Conservation (phyloP, 306 rosid genomes). For the Clitoria ternatea region DNA sequence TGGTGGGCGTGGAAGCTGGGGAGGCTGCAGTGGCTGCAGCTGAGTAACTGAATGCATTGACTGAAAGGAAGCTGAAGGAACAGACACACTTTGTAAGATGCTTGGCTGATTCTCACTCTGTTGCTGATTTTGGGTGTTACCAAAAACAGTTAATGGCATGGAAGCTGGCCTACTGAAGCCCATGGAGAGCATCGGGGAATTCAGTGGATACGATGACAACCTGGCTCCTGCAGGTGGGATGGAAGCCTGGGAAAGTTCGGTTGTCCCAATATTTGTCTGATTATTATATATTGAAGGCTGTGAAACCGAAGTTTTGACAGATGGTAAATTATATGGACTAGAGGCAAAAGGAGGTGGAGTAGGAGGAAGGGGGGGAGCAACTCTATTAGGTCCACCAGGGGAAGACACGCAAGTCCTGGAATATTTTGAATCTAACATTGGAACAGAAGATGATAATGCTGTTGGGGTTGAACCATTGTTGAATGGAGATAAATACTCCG, state of each 20-base stretch:
- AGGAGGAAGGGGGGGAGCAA: conserved; percentile 95
- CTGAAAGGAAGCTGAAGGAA: conserved; percentile 57
- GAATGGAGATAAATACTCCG: conserved; percentile 62
- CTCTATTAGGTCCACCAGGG: conserved; percentile 71
- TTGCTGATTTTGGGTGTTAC: conserved; percentile 65
- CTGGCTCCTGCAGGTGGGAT: conserved; percentile 51
- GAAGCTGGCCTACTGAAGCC: conserved; percentile 63
- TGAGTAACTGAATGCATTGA: conserved; percentile 68
- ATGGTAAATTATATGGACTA: conserved; percentile 55
- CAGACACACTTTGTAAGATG: conserved; percentile 55
- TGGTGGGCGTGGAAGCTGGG: conserved; percentile 93
- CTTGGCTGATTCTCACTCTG: conserved; percentile 58
- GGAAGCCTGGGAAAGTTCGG: conserved; percentile 56
- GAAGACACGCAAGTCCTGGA: conserved; percentile 61
- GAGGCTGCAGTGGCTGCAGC: conserved; percentile 97
- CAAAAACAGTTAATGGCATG: conserved; percentile 47
- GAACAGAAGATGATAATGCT: conserved; percentile 45
- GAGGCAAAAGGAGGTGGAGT: conserved; percentile 90
- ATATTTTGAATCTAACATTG: conserved; percentile 57
- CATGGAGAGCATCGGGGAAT: conserved; percentile 45
- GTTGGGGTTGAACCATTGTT: conserved; percentile 41
- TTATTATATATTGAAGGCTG: conserved; percentile 57
- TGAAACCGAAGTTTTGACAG: conserved; percentile 52
- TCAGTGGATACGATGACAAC: conserved; percentile 51
- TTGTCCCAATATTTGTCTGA: conserved; percentile 46